Conservation (phyloP, 768 basidiomycete species). For the Macrolepiota fuliginosa region DNA sequence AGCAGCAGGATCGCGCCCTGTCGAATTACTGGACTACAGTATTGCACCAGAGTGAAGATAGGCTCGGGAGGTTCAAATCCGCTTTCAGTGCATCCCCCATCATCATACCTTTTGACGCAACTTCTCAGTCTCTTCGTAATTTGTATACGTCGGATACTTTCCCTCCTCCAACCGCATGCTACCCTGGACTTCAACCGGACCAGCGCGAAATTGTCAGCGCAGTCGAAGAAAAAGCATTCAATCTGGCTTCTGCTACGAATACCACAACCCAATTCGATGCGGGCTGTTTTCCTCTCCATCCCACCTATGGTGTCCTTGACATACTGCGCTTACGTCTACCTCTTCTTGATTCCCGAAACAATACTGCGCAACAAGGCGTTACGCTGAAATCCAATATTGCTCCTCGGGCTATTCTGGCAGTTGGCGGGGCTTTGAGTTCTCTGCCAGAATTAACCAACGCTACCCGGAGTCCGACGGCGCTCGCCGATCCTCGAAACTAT, state of each 20-base stretch:
- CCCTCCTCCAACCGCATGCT: conserved; percentile 61
- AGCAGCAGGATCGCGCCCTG: conserved; percentile 46
- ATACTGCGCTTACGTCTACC: conserved; percentile 57
- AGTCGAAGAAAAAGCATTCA: conserved; percentile 53
- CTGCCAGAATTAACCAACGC: conserved; percentile 29
- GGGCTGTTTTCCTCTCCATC: conserved; percentile 53
- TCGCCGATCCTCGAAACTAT: conserved; percentile 48
- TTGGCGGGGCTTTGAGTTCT: conserved; percentile 47
- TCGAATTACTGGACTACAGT: conserved; percentile 53
- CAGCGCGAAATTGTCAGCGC: conserved; percentile 40
- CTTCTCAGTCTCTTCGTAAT: conserved; percentile 32
- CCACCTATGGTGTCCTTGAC: conserved; percentile 63
- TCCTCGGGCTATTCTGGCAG: conserved; percentile 51
- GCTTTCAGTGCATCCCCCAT: conserved; percentile 45
- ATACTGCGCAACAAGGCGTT: conserved; percentile 48
- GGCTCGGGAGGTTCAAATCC: conserved; percentile 45
- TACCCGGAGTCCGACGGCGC: conserved; percentile 26
- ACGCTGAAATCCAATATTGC: conserved; percentile 40
- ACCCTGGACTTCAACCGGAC: conserved; percentile 43
- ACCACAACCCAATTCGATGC: conserved; percentile 39
- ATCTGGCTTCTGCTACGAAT: conserved; percentile 30
- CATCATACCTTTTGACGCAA: conserved; percentile 58
- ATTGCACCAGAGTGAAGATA: conserved; percentile 41
- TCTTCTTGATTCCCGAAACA: conserved; percentile 42
- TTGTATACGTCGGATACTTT: conserved; percentile 47